Base-by-base conservation (phyloP, 73 alveolate species). In the Paramecium octaurelia region DNA sequence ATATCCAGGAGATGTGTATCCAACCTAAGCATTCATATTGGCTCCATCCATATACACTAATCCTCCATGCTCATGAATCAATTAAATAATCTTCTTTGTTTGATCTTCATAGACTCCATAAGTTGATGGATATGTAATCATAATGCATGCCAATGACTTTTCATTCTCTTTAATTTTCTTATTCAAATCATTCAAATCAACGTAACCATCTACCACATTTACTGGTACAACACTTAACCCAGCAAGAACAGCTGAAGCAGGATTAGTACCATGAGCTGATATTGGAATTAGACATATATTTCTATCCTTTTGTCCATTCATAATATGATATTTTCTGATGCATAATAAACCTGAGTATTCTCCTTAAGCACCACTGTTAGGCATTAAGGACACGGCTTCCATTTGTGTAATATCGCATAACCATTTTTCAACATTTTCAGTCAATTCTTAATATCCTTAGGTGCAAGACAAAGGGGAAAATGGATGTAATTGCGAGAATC, bases 41-140 rank as follows among this genome's bases (percentile, higher is more conserved):
- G 99, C 99, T 20, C 99, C 99, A 93, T 98, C 99, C 98, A 98
- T 96, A 93, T 98, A 98, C 16, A 98, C 99, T 86, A 96, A 93
- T 0, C 98, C 98, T 21, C 98, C 98, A 84, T 96, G 48, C 23
- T 86, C 76, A 93, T 97, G 98, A 76, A 96, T 80, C 34, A 93
- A 76, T 21, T 95, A 95, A 57, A 92, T 58, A 23, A 80, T 92
- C 85, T 96, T 99, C 83, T 48, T 88, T 58, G 97, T 95, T 44
- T 85, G 85, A 59, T 93, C 98, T 92, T 98, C 99, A 77, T 94
- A 98, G 31, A 98, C 97, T 59, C 99, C 99, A 59, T 95, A 97
- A 29, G 99, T 98, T 38, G 99, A 96, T 1, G 99, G 99, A 83
- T 98, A 98, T 29, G 99, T 98, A 76, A 97, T 95, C 99, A 98